A percentile compares a stretch with the other conserved stretches of the same genome.
These are phyloP conservation scores for Leishmania arabica DNA, from an alignment of 208 protist species.

Conservation along the genomic window DNA sequence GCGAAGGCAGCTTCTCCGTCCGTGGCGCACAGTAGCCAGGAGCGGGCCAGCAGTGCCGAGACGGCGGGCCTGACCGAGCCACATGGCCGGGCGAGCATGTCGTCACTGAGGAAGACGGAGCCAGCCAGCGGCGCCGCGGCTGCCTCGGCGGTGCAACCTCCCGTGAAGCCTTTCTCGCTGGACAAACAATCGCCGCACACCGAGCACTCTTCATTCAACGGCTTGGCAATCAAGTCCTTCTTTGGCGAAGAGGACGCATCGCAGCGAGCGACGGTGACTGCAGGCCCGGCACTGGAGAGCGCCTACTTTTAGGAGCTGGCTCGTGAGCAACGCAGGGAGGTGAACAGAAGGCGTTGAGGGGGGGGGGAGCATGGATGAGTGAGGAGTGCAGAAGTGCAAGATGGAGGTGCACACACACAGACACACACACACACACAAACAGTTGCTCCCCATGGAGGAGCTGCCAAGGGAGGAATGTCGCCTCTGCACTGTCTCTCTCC, in stretches of 20 bases:
- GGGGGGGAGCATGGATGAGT: no score
- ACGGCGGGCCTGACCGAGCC: constrained; percentile 32
- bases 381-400: neutral
- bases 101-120: constrained; percentile 18
- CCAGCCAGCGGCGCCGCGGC: neutral
- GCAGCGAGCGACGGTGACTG: constrained; percentile 9
- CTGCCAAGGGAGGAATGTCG: neutral
- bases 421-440: neutral
- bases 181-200: neutral
- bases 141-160: neutral
- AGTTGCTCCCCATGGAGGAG: neutral
- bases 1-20: constrained; percentile 17
- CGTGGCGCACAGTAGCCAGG: constrained; percentile 20
- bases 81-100: constrained; percentile 24
- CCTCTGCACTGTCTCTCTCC: neutral
- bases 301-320: constrained; percentile 46
- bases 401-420: neutral
- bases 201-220: constrained; percentile 9
- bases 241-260: constrained; percentile 25
- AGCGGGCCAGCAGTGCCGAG: constrained; percentile 30
- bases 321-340: neutral
- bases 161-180: neutral
- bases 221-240: constrained; percentile 46
- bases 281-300: constrained; percentile 18
- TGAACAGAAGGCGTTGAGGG: no score